phyloP scores from a whole-genome alignment of 257 asterid genomes.

The Rehmannia glutinosa region DNA sequence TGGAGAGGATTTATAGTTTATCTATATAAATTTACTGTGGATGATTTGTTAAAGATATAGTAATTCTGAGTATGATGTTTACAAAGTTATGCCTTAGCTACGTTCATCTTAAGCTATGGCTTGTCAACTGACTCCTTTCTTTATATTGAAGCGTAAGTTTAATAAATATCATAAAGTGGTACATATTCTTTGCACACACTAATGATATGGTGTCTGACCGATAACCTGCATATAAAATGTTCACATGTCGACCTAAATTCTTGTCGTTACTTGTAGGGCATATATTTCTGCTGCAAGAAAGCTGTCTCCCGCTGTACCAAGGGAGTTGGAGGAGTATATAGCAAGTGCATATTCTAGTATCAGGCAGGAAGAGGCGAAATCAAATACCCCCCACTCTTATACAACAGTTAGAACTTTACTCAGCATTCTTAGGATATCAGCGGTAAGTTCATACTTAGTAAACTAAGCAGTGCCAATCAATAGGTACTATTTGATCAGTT shows the following conservation, averaged over 20 bases:
- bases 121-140: background rate
- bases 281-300: slow-evolving; percentile 92
- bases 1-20: background rate
- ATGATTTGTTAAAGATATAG: too few species aligned
- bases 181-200: background rate
- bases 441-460: slow-evolving; percentile 43
- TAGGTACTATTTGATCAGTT: background rate
- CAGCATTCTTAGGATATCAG: slow-evolving; percentile 86
- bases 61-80: background rate
- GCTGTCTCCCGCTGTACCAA: slow-evolving; percentile 75
- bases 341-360: slow-evolving; percentile 93
- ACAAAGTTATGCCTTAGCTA: background rate
- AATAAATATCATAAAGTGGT: background rate
- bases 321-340: slow-evolving; percentile 87
- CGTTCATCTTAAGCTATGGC: background rate
- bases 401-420: slow-evolving; percentile 80
- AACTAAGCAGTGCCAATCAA: background rate
- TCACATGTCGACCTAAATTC: background rate
- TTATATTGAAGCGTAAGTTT: background rate
- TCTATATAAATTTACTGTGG: background rate
- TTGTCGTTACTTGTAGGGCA: slow-evolving; percentile 59
- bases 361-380: slow-evolving; percentile 98
- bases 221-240: background rate
- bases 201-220: background rate
- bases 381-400: slow-evolving; percentile 78